Evolutionary conservation across 2,329 filamentous ascomycete genomes (phyloP).

Genomic region (Cladobotryum mycophilum): DNA sequence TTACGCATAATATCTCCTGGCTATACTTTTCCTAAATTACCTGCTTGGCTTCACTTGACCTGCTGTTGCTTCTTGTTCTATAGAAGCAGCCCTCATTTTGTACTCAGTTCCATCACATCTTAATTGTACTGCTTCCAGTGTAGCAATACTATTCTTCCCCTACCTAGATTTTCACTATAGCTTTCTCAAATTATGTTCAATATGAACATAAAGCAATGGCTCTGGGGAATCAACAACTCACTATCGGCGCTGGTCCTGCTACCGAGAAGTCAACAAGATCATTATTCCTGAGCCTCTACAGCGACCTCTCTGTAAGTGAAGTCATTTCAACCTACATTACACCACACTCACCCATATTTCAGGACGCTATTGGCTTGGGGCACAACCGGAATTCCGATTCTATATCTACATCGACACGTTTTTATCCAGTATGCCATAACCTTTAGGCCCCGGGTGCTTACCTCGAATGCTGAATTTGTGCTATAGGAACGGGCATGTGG

Average conservation of each 20-base stretch:
- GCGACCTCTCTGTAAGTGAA: background rate
- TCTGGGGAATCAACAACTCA: background rate
- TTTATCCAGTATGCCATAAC: background rate
- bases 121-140: background rate
- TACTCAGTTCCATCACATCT: background rate
- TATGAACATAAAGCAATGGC: background rate
- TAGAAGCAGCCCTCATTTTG: background rate
- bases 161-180: background rate
- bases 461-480: background rate
- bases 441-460: background rate
- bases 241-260: background rate
- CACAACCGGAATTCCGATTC: background rate
- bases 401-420: background rate
- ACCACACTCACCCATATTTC: too few species aligned
- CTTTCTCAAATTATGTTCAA: background rate
- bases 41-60: background rate
- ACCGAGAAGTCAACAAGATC: background rate
- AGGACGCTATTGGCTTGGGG: conserved; percentile 4
- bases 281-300: background rate
- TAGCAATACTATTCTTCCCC: background rate
- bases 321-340: background rate
- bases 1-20: too few species aligned
- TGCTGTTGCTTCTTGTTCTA: background rate
- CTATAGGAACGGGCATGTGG: background rate
- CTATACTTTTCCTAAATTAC: background rate